phyloP scores from a whole-genome alignment of 2,329 filamentous ascomycete species.

The Periconia sp. region DNA sequence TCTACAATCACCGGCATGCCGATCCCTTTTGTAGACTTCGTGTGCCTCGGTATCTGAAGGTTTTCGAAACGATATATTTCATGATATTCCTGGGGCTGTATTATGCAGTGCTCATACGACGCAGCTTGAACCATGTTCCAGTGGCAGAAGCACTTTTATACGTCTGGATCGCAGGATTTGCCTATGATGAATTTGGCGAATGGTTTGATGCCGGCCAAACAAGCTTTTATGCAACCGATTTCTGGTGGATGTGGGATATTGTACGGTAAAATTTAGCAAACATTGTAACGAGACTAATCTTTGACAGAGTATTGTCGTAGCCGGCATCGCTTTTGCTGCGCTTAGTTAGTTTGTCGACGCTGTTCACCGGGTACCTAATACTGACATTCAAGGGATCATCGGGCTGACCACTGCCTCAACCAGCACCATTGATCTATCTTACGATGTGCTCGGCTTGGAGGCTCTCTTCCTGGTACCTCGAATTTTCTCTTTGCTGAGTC shows the following conservation, averaged over 20 bases:
- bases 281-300: slow-evolving; percentile 2
- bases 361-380: not conserved
- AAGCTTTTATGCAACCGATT: slow-evolving; percentile 55
- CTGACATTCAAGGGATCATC: slow-evolving; percentile 57
- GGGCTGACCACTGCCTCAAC: slow-evolving; percentile 64
- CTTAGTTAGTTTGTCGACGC: slow-evolving; percentile 58
- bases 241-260: slow-evolving; percentile 54
- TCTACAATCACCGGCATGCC: slow-evolving; percentile 63
- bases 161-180: slow-evolving; percentile 83
- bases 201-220: slow-evolving; percentile 80
- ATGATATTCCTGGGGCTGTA: slow-evolving; percentile 75
- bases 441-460: slow-evolving; percentile 86
- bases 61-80: slow-evolving; percentile 83
- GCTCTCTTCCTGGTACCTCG: slow-evolving; percentile 85
- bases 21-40: slow-evolving; percentile 65
- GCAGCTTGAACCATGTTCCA: slow-evolving; percentile 68
- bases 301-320: slow-evolving; percentile 64
- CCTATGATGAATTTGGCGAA: slow-evolving; percentile 76
- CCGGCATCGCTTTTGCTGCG: slow-evolving; percentile 70
- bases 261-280: slow-evolving; percentile 7
- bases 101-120: slow-evolving; percentile 80
- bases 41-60: slow-evolving; percentile 82
- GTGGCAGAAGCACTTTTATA: slow-evolving; percentile 72
- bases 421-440: slow-evolving; percentile 73
- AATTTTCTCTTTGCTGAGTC: slow-evolving; percentile 82